Conservation (phyloP, 192 early-diverging fungal species). For the Helicostylum pulchrum region DNA sequence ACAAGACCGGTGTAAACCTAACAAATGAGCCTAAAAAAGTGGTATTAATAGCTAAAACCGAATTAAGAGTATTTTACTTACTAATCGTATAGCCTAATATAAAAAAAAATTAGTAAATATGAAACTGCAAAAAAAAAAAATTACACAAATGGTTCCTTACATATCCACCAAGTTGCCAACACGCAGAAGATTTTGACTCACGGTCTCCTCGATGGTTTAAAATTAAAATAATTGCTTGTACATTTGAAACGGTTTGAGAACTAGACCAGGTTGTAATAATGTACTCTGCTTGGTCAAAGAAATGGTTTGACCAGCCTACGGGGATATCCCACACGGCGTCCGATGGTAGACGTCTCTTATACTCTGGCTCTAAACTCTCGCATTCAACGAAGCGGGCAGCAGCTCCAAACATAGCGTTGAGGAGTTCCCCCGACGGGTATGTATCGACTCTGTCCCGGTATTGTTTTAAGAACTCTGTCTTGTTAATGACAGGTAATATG, state of each 20-base stretch:
- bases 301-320: slow-evolving; percentile 26
- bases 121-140: not conserved
- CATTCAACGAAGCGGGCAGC: slow-evolving; percentile 31
- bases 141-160: not conserved
- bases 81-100: too few species aligned
- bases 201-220: slow-evolving; percentile 25
- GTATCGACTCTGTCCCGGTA: slow-evolving; percentile 24
- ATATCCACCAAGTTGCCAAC: slow-evolving; percentile 28
- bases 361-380: slow-evolving; percentile 5
- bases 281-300: slow-evolving; percentile 24
- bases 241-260: slow-evolving; percentile 22
- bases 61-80: too few species aligned
- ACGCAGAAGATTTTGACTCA: slow-evolving; percentile 24
- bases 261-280: slow-evolving; percentile 19
- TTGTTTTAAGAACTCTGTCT: slow-evolving; percentile 52
- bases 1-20: slow-evolving; percentile 8
- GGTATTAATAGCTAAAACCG: too few species aligned
- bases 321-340: slow-evolving; percentile 28
- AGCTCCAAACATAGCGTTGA: slow-evolving; percentile 32
- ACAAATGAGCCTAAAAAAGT: not conserved
- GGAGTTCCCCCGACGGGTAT: slow-evolving; percentile 20
- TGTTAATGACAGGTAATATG: slow-evolving; percentile 65
- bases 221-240: slow-evolving; percentile 29
- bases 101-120: too few species aligned
- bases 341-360: not conserved